Evolutionary conservation across 805 yeast species (phyloP).

Genomic region (Starmerella bombi): DNA sequence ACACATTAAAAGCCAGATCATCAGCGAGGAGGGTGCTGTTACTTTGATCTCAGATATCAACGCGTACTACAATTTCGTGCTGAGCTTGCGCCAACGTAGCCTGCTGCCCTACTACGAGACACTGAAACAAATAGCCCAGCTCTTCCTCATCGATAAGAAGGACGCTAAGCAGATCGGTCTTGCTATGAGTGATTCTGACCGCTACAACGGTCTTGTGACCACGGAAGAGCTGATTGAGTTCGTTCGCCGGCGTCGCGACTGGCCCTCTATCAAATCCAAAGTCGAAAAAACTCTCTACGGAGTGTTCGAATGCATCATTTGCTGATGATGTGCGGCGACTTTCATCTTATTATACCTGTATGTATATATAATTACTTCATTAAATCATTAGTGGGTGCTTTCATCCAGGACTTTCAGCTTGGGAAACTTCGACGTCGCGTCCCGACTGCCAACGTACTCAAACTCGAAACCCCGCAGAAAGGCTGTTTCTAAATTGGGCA

Average conservation of each 20-base stretch:
- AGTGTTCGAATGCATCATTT: conserved; percentile 36
- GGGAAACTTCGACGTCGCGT: conserved; percentile 1
- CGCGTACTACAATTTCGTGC: conserved; percentile 57
- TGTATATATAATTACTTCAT: too few species aligned
- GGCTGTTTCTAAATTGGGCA: conserved; percentile 8
- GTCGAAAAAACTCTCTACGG: conserved; percentile 97
- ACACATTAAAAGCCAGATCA: conserved; percentile 55
- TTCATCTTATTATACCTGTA: too few species aligned
- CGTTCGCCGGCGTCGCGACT: conserved; percentile 75
- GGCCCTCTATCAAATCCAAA: conserved; percentile 60
- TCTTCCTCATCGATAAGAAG: conserved; percentile 56
- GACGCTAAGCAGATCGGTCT: conserved; percentile 78
- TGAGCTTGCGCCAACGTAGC: conserved; percentile 36
- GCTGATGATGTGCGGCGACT: not conserved
- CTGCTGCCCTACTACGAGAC: conserved; percentile 67
- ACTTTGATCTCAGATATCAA: conserved; percentile 72
- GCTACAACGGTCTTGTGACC: conserved; percentile 76
- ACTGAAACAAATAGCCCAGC: conserved; percentile 69
- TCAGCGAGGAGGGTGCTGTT: conserved; percentile 73
- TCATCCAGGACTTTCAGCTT: too few species aligned
- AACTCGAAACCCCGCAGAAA: conserved; percentile 13
- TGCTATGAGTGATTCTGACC: conserved; percentile 65
- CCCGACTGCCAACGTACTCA: not conserved
- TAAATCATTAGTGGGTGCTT: too few species aligned
- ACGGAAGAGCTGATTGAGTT: conserved; percentile 93